phyloP scores from a whole-genome alignment of 2,329 filamentous ascomycete species.

The Aspergillus eucalypticola region DNA sequence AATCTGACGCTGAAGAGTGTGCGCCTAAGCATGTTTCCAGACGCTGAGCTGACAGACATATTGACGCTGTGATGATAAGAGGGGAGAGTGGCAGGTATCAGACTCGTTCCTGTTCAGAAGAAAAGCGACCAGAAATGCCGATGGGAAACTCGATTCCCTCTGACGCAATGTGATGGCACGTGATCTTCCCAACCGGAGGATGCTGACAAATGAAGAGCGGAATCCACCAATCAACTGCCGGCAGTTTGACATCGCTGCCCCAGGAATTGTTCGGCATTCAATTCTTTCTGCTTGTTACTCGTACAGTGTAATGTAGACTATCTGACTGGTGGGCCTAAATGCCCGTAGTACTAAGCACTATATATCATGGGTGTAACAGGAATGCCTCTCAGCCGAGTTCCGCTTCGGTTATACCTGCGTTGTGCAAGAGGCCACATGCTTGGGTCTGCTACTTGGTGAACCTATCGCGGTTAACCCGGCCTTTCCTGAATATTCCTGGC shows the following conservation, averaged over 20 bases:
- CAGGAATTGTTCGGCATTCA: background rate
- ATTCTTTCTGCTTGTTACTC: background rate
- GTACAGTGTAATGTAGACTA: background rate
- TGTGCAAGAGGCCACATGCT: background rate
- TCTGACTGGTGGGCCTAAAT: background rate
- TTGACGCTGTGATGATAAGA: constrained; percentile 3
- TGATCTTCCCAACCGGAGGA: constrained; percentile 15
- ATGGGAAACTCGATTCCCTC: constrained; percentile 19
- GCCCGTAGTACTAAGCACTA: background rate
- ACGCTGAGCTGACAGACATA: constrained; percentile 36
- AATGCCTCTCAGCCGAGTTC: background rate
- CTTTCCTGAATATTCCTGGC: background rate
- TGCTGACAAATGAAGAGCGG: constrained; percentile 31
- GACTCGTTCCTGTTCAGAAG: background rate
- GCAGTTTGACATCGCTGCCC: constrained; percentile 19
- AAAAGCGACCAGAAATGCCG: background rate
- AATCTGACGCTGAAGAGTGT: constrained; percentile 29
- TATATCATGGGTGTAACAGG: background rate
- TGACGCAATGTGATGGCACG: constrained; percentile 37
- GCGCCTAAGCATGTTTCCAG: constrained; percentile 35
- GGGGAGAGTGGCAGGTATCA: background rate
- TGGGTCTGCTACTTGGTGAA: background rate
- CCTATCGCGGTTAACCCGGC: background rate
- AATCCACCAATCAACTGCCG: constrained; percentile 25
- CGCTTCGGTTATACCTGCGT: background rate